phyloP scores from a whole-genome alignment of 345 rosid species.

The Brassica rapa region DNA sequence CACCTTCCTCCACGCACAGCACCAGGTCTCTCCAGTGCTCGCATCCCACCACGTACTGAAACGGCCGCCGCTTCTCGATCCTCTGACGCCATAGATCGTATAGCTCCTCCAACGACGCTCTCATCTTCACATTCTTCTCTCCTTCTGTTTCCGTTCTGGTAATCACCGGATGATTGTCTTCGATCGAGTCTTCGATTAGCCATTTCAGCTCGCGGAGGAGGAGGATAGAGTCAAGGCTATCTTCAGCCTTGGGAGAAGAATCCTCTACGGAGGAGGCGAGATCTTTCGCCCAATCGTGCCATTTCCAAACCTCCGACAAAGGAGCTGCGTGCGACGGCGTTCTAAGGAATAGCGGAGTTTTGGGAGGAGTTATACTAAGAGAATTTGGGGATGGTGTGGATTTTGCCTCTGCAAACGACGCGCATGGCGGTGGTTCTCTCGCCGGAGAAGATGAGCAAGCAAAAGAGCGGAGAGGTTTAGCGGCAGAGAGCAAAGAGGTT shows the following conservation, averaged over 20 bases:
- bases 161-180: constrained; percentile 46
- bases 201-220: constrained; percentile 76
- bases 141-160: constrained; percentile 3
- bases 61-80: constrained; percentile 80
- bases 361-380: constrained; percentile 43
- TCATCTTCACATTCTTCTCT: constrained; percentile 38
- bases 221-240: constrained; percentile 62
- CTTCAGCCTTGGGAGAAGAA: constrained; percentile 50
- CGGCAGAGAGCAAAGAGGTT: constrained; percentile 29
- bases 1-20: constrained; percentile 83
- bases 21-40: constrained; percentile 94
- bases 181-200: constrained; percentile 71
- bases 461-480: constrained; percentile 25
- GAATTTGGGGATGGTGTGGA: background rate
- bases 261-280: constrained; percentile 62
- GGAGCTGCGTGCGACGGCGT: constrained; percentile 50
- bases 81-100: constrained; percentile 75
- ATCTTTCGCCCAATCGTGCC: constrained; percentile 78
- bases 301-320: constrained; percentile 55
- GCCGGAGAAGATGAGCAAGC: constrained; percentile 37
- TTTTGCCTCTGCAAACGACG: background rate
- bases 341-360: constrained; percentile 59
- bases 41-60: constrained; percentile 89
- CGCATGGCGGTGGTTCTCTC: constrained; percentile 21
- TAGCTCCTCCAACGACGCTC: constrained; percentile 58